Conservation (phyloP, 805 yeast genomes). For the Debaryomyces prosopidis region DNA sequence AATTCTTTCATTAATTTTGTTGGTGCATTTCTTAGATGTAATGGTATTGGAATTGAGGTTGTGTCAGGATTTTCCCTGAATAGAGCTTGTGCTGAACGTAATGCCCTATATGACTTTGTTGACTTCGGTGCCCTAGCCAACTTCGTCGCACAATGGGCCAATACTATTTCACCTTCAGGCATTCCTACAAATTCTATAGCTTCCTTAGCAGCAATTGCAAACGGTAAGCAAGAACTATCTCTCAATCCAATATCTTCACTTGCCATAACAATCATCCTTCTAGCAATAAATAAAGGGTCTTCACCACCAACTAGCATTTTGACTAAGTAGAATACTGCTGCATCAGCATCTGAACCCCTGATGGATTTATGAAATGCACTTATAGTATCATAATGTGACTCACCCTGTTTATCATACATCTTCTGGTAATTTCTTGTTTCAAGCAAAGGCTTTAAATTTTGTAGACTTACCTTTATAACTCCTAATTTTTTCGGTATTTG, state of each 20-base stretch:
- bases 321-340: slow-evolving; percentile 82
- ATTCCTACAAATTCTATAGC: slow-evolving; percentile 88
- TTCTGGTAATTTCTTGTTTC: slow-evolving; percentile 48
- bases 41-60: slow-evolving; percentile 65
- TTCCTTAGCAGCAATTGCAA: slow-evolving; percentile 82
- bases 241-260: slow-evolving; percentile 90
- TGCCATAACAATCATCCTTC: slow-evolving; percentile 93
- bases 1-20: slow-evolving; percentile 85
- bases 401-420: slow-evolving; percentile 85
- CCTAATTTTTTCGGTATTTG: slow-evolving; percentile 21
- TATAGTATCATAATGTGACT: slow-evolving; percentile 90
- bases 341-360: slow-evolving; percentile 88
- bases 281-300: slow-evolving; percentile 83
- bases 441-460: slow-evolving; percentile 40
- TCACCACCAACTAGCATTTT: slow-evolving; percentile 94
- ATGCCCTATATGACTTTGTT: slow-evolving; percentile 81
- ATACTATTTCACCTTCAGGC: slow-evolving; percentile 88
- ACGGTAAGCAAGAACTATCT: slow-evolving; percentile 82
- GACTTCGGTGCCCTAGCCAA: slow-evolving; percentile 84
- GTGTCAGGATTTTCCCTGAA: slow-evolving; percentile 58
- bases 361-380: slow-evolving; percentile 94
- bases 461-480: slow-evolving; percentile 40
- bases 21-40: slow-evolving; percentile 93
- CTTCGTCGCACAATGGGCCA: slow-evolving; percentile 93
- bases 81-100: slow-evolving; percentile 62